A percentile compares a stretch with the other conserved stretches of the same genome.
phyloP scores from a whole-genome alignment of 164 flowering plant species.

The Aristolochia californica region DNA sequence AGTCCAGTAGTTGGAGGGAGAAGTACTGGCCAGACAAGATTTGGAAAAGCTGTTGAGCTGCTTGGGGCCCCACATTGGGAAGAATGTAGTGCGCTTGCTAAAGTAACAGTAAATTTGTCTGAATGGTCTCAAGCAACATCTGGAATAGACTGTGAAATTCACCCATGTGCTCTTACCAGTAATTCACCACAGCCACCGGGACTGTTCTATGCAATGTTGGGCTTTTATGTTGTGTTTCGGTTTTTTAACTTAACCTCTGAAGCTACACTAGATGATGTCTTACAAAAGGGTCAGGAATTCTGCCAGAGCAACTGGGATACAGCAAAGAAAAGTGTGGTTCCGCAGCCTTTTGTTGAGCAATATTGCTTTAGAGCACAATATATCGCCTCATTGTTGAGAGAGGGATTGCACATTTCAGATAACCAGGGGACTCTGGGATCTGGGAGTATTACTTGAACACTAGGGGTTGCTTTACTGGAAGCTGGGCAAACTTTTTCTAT shows the following conservation, averaged over 20 bases:
- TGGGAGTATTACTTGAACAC: too few relatives aligned
- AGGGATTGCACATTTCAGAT: too few relatives aligned
- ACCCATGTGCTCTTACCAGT: conserved; percentile 76
- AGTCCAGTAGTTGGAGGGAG: too few relatives aligned
- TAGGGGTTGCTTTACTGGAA: too few relatives aligned
- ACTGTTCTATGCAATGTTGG: conserved; percentile 80
- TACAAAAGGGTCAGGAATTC: too few relatives aligned
- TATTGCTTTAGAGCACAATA: conserved; percentile 97
- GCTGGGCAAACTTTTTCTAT: too few relatives aligned
- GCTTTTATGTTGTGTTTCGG: conserved; percentile 84
- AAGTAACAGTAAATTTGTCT: too few relatives aligned
- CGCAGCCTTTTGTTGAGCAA: conserved; percentile 93
- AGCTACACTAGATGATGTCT: too few relatives aligned
- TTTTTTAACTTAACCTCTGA: conserved; percentile 74
- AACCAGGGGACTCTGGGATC: too few relatives aligned
- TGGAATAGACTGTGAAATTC: conserved; percentile 69
- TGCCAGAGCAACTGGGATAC: too few relatives aligned
- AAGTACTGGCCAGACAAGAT: conserved; percentile 29
- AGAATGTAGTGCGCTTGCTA: conserved; percentile 71
- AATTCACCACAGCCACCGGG: conserved; percentile 64
- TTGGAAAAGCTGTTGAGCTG: conserved; percentile 44
- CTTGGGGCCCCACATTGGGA: conserved; percentile 82
- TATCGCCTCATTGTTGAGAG: conserved; percentile 52
- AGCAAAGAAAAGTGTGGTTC: conserved; percentile 70
- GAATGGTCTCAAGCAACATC: conserved; percentile 55